Evolutionary conservation across 208 protist species (phyloP), one percentile per base, ranked within the genome.

Genomic region (Cochliopodium minus): DNA sequence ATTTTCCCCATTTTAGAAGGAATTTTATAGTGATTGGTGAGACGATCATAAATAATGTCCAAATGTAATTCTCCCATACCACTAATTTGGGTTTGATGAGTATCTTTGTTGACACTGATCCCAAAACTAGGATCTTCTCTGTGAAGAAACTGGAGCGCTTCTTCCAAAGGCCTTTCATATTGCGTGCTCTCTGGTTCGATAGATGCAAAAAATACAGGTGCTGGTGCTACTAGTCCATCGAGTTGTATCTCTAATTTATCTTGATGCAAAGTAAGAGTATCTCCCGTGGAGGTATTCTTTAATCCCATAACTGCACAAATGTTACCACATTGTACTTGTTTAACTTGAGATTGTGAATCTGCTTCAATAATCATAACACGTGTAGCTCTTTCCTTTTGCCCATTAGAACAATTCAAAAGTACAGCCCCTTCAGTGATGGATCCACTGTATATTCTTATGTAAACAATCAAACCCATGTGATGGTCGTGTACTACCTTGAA

Each of bases 401-500:
- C 35, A 26, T 26, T 58, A 5, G 29, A 25, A 35, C 7, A 26
- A 47, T 68, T 64, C 25, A 54, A 29, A 10, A 77, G 11, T 10
- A 11, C 1, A 17, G 33, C 17, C 2, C 28, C 34, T 17, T 39
- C 49, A 6, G 2, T 36, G 4, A 79, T 17, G 23, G 29, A 38
- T 29, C 73, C 73, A 29, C n/a, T 13, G 49, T 77, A 79, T 3
- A 74, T 47, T 47, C 73, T 66, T 0, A 67, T 4, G 46, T 63
- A 72, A 11, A 69, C 64, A 1, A 79, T 1, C 5, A 59, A 45
- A 0, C 67, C 63, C 22, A 54, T 47, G 35, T 66, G 57, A 26
- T 3, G 6, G 43, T 74, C 62, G 46, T 75, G 51, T 29, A 67
- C 28, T 2, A 79, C 57, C 57, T 79, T 76, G 36, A 76, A 76